Evolutionary conservation across 164 flowering plant species (phyloP), one percentile per base, ranked within the genome.

Genomic region (Kalanchoe fedtschenkoi): DNA sequence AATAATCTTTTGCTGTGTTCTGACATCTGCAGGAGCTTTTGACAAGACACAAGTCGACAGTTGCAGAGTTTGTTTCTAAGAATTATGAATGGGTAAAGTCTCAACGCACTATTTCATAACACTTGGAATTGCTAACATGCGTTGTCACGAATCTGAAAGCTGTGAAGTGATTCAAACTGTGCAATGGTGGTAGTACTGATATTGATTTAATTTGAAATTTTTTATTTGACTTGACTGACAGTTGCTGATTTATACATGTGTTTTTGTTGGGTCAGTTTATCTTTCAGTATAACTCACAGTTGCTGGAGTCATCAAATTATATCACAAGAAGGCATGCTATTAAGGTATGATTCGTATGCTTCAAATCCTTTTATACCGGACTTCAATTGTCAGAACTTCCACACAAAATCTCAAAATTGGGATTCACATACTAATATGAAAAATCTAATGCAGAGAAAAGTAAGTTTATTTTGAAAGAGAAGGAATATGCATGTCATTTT

Each of bases 31-130:
- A 92, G 98, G 98, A 92, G 72, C 87, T 92, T 34, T 70, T 89
- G 81, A 89, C 96, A 2, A 82, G 98, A 77, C 98, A 92, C 68
- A 92, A 89, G 68, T 86, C 98, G 61, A 92, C 97, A 30, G 95
- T 89, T n/a, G 96, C 96, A 63, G 96, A 88, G 65, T 89, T 92
- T 76, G 91, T 92, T 68, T 73, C 85, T 9, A 88, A 84, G 67
- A 92, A 92, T 66, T 88, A 87, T 80, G 97, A 92, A 28, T 89
- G 97, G 97, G 98, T 92, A 71, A 10, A 32, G 16, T 19, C 9
- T 15, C n/a, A 19, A 10, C 21, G n/a, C 51, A n/a, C 51, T 44
- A 7, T 44, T 44, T 6, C 21, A 33, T 13, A 51, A 51, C 26
- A 32, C 56, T 26, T 51, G 26, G 56, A 10, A 51, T 24, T 26